Percentiles rank a stretch among this genome's conserved stretches.
Conservation (phyloP, 768 basidiomycete genomes). For the Lentinula guzmanii region DNA sequence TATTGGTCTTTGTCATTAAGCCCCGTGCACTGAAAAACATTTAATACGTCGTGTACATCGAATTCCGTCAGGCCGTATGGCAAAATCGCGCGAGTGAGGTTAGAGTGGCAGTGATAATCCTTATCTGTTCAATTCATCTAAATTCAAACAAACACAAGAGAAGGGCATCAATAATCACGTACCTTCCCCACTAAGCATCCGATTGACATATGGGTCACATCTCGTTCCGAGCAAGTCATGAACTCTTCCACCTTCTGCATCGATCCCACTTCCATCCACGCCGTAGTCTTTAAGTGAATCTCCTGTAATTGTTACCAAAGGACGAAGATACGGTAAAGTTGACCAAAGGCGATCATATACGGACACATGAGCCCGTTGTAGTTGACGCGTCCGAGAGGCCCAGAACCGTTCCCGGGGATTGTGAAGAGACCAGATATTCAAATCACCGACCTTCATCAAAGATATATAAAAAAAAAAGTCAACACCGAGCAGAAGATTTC, state of each 20-base stretch:
- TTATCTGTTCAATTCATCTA: slow-evolving; percentile 4
- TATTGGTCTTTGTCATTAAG: slow-evolving; percentile 16
- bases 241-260: slow-evolving; percentile 15
- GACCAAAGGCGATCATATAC: slow-evolving; percentile 19
- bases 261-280: slow-evolving; percentile 1
- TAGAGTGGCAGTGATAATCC: slow-evolving; percentile 18
- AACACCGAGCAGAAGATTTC: not conserved
- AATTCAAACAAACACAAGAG: not conserved
- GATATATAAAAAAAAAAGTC: not conserved
- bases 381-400: slow-evolving; percentile 17
- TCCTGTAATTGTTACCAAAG: slow-evolving; percentile 14
- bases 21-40: slow-evolving; percentile 18
- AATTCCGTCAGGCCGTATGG: slow-evolving; percentile 16
- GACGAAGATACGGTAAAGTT: slow-evolving; percentile 16
- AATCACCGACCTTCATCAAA: slow-evolving; percentile 11
- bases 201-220: slow-evolving; percentile 19
- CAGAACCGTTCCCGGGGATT: slow-evolving; percentile 15
- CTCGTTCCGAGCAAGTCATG: slow-evolving; percentile 19
- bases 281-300: slow-evolving; percentile 15
- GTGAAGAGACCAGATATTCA: slow-evolving; percentile 14
- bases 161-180: not conserved
- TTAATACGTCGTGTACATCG: slow-evolving; percentile 18
- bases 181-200: slow-evolving; percentile 7
- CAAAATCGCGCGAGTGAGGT: slow-evolving; percentile 15
- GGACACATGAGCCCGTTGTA: slow-evolving; percentile 16